Evolutionary conservation across 495 filamentous ascomycete species (phyloP), one percentile per base, ranked within the genome.

Genomic region (Penicillium psychrofluorescens): DNA sequence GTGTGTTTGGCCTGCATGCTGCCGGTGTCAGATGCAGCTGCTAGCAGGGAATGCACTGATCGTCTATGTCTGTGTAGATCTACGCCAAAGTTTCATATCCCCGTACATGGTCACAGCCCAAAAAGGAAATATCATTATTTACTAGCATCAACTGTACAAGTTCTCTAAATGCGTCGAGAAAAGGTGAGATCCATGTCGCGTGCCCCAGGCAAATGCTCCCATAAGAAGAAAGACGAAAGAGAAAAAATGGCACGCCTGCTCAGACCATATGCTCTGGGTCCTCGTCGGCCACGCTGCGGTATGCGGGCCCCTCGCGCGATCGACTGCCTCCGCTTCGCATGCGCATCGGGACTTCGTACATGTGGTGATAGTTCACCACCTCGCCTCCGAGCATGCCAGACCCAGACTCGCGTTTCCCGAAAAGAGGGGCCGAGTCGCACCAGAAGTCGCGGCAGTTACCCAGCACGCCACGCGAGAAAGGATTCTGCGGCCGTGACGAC

Each of bases 371-470:
- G 61, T 95, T 86, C 42, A 98, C 78, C 11, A 71, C 53, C 50
- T 86, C 77, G 11, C 92, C 91, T 9, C 79, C 88, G 5, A 98
- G 64, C 65, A 88, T 72, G 2, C 80, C 88, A 22, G 77, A 71
- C 6, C 90, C 90, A 42, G 77, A 81, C 48, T 85, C 77, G 29
- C 86, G 77, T 44, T 72, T 75, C 31, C 86, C 80, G 64, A 96
- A 89, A 29, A 94, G 54, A 7, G 92, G 90, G 12, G 84, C 79
- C 0, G 86, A 78, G 57, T 96, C 92, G 53, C 86, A 88, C 87
- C 88, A 98, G 63, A 98, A 98, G 63, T 98, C 92, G 44, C 81
- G 88, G 57, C 91, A 97, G 51, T 98, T 98, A 29, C 80, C 80
- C 27, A 91, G 48, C 11, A 87, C 60, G 12, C 94, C 92, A 31